Evolutionary conservation across 1,284 basidiomycete genomes (phyloP).

Genomic region (Xanthoconium separans): DNA sequence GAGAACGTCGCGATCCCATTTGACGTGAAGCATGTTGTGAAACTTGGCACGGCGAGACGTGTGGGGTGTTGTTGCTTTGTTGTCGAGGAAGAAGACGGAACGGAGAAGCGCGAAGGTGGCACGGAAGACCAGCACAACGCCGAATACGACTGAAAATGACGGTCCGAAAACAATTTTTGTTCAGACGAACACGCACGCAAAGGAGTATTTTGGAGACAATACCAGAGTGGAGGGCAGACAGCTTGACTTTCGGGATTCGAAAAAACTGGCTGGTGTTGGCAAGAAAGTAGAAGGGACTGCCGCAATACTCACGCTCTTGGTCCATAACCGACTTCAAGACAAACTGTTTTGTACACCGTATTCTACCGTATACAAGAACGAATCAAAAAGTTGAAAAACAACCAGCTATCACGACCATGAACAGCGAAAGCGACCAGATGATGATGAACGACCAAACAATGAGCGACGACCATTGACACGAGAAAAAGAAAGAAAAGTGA

Average conservation of each 20-base stretch:
- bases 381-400: slow-evolving; percentile 2
- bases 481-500: not conserved
- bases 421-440: slow-evolving; percentile 8
- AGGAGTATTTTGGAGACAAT: not conserved
- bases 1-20: slow-evolving; percentile 65
- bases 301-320: not conserved
- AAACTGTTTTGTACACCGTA: not conserved
- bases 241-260: slow-evolving; percentile 21
- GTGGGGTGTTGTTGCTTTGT: not conserved
- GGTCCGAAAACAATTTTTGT: not conserved
- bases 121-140: slow-evolving; percentile 34
- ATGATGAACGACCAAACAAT: slow-evolving; percentile 9
- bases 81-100: slow-evolving; percentile 3
- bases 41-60: not conserved
- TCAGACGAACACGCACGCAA: not conserved
- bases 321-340: too few species aligned
- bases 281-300: slow-evolving; percentile 8
- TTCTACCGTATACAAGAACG: slow-evolving; percentile 13
- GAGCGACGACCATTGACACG: not conserved
- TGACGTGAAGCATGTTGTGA: slow-evolving; percentile 46
- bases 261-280: slow-evolving; percentile 9
- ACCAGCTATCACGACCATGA: slow-evolving; percentile 6
- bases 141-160: slow-evolving; percentile 24
- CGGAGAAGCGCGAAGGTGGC: slow-evolving; percentile 24
- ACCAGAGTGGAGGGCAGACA: slow-evolving; percentile 31